These are phyloP conservation scores for Staphylotrichum longicolle DNA, from an alignment of 495 filamentous ascomycete species.

Conservation along the genomic window DNA sequence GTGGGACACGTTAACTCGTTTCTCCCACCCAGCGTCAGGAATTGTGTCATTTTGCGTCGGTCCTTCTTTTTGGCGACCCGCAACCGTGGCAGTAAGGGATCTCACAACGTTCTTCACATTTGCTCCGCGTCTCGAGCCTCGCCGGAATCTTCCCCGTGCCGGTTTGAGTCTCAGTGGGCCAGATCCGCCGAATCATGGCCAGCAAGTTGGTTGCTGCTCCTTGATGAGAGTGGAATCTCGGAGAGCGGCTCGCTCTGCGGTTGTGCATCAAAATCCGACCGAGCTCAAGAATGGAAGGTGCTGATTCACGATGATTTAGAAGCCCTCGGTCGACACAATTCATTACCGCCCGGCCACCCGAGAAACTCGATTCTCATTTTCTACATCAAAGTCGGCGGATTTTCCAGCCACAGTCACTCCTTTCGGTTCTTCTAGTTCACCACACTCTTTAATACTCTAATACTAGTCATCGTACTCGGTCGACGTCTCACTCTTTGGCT, in stretches of 20 bases:
- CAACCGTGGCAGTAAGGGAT: conserved; percentile 68
- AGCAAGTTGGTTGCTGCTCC: conserved; percentile 23
- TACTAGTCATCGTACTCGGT: conserved; percentile 43
- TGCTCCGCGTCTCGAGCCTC: conserved; percentile 13
- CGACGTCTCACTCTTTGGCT: conserved; percentile 49
- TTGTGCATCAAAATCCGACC: conserved; percentile 11
- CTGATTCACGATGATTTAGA: conserved; percentile 30
- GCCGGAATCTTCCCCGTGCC: conserved; percentile 20
- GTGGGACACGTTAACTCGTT: conserved; percentile 73
- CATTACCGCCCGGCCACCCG: conserved; percentile 40
- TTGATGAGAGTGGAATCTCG: conserved; percentile 31
- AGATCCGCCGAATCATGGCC: conserved; percentile 32
- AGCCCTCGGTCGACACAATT: conserved; percentile 32
- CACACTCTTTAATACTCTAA: conserved; percentile 57
- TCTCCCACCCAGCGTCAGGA: conserved; percentile 56
- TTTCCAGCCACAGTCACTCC: conserved; percentile 52
- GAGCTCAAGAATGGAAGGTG: conserved; percentile 23
- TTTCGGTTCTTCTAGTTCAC: conserved; percentile 45
- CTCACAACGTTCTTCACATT: conserved; percentile 24
- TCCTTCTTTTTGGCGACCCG: conserved; percentile 42
- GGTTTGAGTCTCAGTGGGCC: conserved; percentile 14
- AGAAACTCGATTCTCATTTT: conserved; percentile 35
- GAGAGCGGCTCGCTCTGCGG: conserved; percentile 26
- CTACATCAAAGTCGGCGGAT: conserved; percentile 30
- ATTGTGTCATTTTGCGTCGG: conserved; percentile 52